Evolutionary conservation across 164 flowering plant species (phyloP).

Genomic region (Pachysandra terminalis): DNA sequence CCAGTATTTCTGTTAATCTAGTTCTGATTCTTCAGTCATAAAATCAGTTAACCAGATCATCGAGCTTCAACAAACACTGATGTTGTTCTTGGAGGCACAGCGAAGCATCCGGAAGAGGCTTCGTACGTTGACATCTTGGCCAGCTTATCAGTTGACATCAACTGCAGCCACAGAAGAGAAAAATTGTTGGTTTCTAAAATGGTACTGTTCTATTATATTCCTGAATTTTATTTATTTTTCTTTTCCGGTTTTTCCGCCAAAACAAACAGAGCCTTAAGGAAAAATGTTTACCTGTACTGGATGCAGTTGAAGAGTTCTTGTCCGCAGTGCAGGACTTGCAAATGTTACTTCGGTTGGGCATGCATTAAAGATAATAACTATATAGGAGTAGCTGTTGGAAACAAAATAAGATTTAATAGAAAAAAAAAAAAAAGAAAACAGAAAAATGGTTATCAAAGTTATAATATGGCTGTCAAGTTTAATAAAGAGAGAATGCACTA

Average conservation of each 20-base stretch:
- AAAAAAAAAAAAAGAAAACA: too few relatives aligned
- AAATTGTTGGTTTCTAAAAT: neutral
- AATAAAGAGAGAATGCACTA: neutral
- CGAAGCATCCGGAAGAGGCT: constrained; percentile 61
- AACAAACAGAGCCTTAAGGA: neutral
- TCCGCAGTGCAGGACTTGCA: constrained; percentile 38
- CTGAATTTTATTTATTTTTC: too few relatives aligned
- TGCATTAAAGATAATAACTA: constrained; percentile 64
- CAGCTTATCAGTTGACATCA: constrained; percentile 51
- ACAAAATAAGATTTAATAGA: constrained; percentile 9
- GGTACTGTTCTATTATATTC: neutral
- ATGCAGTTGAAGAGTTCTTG: constrained; percentile 58
- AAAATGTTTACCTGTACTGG: constrained; percentile 65
- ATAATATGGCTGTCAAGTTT: neutral
- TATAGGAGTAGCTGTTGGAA: constrained; percentile 57
- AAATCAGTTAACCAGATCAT: constrained; percentile 5
- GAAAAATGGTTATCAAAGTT: neutral
- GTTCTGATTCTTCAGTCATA: neutral
- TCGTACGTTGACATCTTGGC: constrained; percentile 68
- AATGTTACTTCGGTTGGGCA: constrained; percentile 52
- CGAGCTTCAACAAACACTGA: constrained; percentile 84
- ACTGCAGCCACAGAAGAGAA: constrained; percentile 34
- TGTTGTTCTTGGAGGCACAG: constrained; percentile 67
- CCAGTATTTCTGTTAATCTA: neutral
- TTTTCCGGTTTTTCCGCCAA: too few relatives aligned